phyloP scores from a whole-genome alignment of 371 early-diverging fungal species.

The Antonospora locustae region DNA sequence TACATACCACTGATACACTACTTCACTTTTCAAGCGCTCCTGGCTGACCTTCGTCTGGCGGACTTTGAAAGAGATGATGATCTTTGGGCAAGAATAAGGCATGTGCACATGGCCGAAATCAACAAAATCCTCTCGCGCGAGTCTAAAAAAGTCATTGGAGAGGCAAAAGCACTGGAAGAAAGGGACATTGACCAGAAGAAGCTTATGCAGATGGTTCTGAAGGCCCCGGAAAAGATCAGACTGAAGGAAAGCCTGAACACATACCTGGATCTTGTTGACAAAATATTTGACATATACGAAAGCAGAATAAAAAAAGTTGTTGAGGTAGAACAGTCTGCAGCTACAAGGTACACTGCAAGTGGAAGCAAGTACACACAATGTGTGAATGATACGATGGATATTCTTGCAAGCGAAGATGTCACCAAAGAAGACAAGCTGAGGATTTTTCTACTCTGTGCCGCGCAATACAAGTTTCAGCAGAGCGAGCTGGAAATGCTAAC shows the following conservation, averaged over 20 bases:
- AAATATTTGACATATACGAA: conserved; percentile 42
- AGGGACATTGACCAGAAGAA: conserved; percentile 36
- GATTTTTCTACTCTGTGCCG: conserved; percentile 37
- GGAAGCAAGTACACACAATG: conserved; percentile 29
- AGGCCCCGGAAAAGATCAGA: conserved; percentile 50
- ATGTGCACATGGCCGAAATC: conserved; percentile 51
- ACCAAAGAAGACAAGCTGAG: conserved; percentile 44
- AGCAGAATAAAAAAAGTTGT: conserved; percentile 22
- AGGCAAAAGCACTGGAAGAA: conserved; percentile 31
- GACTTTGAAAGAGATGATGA: conserved; percentile 20
- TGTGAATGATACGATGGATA: conserved; percentile 31
- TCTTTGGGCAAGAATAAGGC: conserved; percentile 45
- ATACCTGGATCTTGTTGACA: conserved; percentile 32
- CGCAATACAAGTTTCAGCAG: conserved; percentile 10
- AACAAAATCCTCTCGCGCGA: conserved; percentile 35
- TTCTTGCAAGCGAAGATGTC: conserved; percentile 22
- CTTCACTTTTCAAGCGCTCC: conserved; percentile 48
- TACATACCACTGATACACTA: conserved; percentile 52
- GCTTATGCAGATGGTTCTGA: conserved; percentile 48
- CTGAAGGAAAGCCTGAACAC: conserved; percentile 41
- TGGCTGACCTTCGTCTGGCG: conserved; percentile 26
- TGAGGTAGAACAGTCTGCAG: conserved; percentile 45
- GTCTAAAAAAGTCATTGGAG: conserved; percentile 29
- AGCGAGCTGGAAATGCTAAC: conserved; percentile 29
- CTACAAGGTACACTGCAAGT: conserved; percentile 37